phyloP scores from a whole-genome alignment of 2,329 filamentous ascomycete species.

The Chrysosporium queenslandicum region DNA sequence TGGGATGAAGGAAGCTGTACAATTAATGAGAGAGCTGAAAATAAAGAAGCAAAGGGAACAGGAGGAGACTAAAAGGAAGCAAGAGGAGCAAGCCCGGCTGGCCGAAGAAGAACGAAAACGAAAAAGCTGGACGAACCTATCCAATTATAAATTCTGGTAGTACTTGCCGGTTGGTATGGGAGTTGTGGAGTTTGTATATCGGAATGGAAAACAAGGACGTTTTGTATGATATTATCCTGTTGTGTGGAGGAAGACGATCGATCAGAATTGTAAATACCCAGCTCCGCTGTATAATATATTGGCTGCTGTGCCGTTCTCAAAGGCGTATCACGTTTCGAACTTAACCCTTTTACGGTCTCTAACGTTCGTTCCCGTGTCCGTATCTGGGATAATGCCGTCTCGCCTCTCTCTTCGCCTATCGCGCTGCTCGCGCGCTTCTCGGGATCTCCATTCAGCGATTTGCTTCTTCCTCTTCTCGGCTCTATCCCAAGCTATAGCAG shows the following conservation, averaged over 20 bases:
- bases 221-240: background rate
- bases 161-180: background rate
- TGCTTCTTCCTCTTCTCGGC: conserved; percentile 49
- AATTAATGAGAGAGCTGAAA: conserved; percentile 67
- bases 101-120: conserved; percentile 32
- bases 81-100: conserved; percentile 25
- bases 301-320: background rate
- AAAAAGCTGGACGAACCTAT: conserved; percentile 36
- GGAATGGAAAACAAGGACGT: background rate
- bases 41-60: conserved; percentile 49
- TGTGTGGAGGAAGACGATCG: background rate
- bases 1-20: conserved; percentile 76
- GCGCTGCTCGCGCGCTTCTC: conserved; percentile 51
- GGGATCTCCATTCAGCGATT: conserved; percentile 48
- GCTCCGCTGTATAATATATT: conserved; percentile 7
- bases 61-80: conserved; percentile 34
- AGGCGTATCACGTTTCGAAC: conserved; percentile 25
- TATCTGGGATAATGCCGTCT: conserved; percentile 22
- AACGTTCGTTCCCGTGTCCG: conserved; percentile 22
- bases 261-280: conserved; percentile 8
- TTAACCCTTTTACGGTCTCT: conserved; percentile 34
- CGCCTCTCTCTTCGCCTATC: conserved; percentile 47
- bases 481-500: conserved; percentile 48
- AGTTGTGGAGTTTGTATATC: conserved; percentile 9
- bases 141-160: conserved; percentile 42